Evolutionary conservation across 2,329 filamentous ascomycete species (phyloP).

Genomic region (Epichloe glyceriae): DNA sequence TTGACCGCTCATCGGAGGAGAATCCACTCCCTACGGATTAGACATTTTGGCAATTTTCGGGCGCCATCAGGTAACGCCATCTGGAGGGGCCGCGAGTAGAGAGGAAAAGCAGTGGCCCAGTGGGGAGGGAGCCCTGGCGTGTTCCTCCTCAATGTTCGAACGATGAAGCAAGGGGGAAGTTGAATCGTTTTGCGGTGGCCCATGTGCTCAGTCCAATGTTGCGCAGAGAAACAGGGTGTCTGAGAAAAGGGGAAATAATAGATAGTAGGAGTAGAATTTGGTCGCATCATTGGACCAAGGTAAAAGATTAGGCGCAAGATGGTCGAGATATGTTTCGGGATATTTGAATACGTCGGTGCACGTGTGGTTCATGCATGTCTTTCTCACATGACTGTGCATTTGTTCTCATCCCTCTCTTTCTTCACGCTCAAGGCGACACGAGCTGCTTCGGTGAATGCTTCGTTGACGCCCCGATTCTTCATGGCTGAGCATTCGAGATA

Average conservation of each 20-base stretch:
- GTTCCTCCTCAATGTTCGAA: no score
- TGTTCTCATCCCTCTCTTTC: conserved; percentile 49
- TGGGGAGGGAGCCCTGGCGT: no score
- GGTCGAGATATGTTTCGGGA: background rate
- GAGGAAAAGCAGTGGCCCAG: no score
- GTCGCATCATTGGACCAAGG: background rate
- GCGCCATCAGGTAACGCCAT: no score
- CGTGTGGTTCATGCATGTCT: background rate
- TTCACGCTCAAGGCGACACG: conserved; percentile 74
- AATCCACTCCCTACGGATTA: no score
- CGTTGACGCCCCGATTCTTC: conserved; percentile 94
- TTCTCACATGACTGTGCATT: conserved; percentile 47
- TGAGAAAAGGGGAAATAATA: background rate
- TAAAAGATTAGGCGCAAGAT: background rate
- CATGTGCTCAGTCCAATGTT: background rate
- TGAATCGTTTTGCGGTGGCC: background rate
- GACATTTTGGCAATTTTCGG: no score
- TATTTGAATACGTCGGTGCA: conserved; percentile 3
- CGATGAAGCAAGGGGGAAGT: background rate
- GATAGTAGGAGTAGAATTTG: background rate
- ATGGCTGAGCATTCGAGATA: conserved; percentile 98
- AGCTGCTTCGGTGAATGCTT: conserved; percentile 95
- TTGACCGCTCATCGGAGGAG: no score
- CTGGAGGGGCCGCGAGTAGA: no score
- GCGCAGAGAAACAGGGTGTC: background rate